These are phyloP conservation scores for Suillus lakei DNA, from an alignment of 768 basidiomycete genomes.

Conservation along the genomic window DNA sequence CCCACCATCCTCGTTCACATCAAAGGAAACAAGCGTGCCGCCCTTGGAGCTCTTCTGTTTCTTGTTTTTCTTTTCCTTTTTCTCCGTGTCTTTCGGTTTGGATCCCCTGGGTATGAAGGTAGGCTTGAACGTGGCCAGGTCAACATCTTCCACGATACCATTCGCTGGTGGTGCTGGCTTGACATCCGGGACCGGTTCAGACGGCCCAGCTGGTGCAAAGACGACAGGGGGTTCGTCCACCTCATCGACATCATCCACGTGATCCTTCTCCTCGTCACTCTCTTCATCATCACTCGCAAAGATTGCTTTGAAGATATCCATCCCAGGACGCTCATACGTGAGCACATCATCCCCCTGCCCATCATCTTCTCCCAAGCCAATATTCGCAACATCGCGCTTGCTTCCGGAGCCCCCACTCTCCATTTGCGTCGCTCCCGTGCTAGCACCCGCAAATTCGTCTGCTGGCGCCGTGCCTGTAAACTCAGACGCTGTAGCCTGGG, in stretches of 20 bases:
- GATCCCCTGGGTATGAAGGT: constrained; percentile 71
- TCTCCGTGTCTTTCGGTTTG: constrained; percentile 44
- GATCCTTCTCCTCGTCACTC: constrained; percentile 63
- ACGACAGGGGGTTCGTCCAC: constrained; percentile 9
- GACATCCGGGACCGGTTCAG: constrained; percentile 9
- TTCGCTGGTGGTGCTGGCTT: constrained; percentile 1
- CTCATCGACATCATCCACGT: constrained; percentile 23
- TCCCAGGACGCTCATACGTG: constrained; percentile 85
- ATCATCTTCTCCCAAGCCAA: constrained; percentile 93
- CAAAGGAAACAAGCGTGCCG: constrained; percentile 71
- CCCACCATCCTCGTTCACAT: constrained; percentile 67
- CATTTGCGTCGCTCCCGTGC: not conserved
- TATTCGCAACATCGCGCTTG: constrained; percentile 72
- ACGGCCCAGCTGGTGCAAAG: constrained; percentile 18
- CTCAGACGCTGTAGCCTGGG: constrained; percentile 22
- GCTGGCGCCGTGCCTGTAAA: constrained; percentile 6
- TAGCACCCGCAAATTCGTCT: not conserved
- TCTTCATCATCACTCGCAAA: constrained; percentile 96
- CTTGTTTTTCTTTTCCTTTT: constrained; percentile 57
- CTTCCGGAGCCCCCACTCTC: constrained; percentile 12
- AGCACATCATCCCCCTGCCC: constrained; percentile 86
- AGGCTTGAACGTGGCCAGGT: constrained; percentile 83
- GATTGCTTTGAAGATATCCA: constrained; percentile 97
- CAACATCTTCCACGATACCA: constrained; percentile 36
- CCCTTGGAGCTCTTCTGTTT: constrained; percentile 46